Conservation (phyloP, 75 land plant species). For the Picea sitchensis region DNA sequence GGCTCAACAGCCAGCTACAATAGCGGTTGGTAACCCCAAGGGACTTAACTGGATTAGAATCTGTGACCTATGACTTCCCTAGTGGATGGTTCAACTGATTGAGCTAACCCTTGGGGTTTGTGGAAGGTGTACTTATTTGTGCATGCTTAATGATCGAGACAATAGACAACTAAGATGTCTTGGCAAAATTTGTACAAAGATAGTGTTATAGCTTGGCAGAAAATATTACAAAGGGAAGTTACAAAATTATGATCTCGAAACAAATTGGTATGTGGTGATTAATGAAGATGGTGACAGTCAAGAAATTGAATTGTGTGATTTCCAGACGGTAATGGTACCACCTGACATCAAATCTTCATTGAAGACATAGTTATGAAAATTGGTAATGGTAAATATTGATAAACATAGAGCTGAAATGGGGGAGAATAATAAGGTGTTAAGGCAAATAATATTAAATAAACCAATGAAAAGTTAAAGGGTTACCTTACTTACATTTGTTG, state of each 20-base stretch:
- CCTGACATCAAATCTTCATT: slow-evolving; percentile 48
- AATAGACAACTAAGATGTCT: too few relatives aligned
- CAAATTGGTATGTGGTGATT: slow-evolving; percentile 67
- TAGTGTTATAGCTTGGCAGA: slow-evolving; percentile 1
- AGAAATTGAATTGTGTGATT: slow-evolving; percentile 71
- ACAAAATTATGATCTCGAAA: slow-evolving; percentile 50
- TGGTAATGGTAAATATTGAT: background rate
- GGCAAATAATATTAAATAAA: background rate
- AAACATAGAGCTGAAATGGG: background rate
- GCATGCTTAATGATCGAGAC: too few relatives aligned
- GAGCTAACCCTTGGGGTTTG: too few relatives aligned
- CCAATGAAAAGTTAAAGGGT: background rate
- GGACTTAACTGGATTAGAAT: too few relatives aligned
- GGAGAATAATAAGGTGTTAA: background rate
- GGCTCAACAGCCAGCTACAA: too few relatives aligned
- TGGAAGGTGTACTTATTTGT: too few relatives aligned
- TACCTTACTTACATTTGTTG: background rate
- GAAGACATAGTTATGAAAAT: slow-evolving; percentile 1
- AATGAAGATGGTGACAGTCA: slow-evolving; percentile 90
- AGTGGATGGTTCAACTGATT: too few relatives aligned
- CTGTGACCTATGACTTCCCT: too few relatives aligned
- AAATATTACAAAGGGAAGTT: slow-evolving; percentile 46
- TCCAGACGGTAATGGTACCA: slow-evolving; percentile 52
- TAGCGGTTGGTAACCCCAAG: too few relatives aligned
- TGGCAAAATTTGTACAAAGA: too few relatives aligned